A percentile compares a stretch with the other conserved stretches of the same genome.
Evolutionary conservation across 306 rosid genomes (phyloP).

Genomic region (Aeschynomene evenia): DNA sequence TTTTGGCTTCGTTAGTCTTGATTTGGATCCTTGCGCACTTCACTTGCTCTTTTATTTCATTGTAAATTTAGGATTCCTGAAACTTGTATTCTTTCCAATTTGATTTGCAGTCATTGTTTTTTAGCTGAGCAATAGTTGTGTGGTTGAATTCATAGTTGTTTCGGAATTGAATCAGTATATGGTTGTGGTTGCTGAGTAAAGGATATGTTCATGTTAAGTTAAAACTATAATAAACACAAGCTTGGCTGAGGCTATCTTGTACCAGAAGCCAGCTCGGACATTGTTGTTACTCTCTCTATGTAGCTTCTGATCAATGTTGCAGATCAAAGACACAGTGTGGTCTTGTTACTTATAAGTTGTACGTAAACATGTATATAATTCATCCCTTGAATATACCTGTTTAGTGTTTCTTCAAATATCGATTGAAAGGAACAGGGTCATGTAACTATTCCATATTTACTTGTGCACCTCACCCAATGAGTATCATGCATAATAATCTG

Average conservation of each 20-base stretch:
- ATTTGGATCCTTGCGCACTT: background rate
- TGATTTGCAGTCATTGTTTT: background rate
- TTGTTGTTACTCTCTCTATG: background rate
- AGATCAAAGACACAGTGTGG: background rate
- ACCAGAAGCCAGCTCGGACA: background rate
- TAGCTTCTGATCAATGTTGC: background rate
- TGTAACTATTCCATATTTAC: background rate
- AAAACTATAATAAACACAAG: background rate
- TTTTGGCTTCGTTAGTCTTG: background rate
- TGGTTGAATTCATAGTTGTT: background rate
- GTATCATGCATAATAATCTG: background rate
- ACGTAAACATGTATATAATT: background rate
- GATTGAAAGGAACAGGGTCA: background rate
- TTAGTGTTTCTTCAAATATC: background rate
- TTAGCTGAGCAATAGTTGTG: background rate
- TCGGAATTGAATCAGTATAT: background rate
- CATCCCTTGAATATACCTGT: background rate
- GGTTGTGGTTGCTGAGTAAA: slow-evolving; percentile 12
- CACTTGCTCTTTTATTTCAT: background rate
- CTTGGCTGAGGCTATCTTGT: background rate
- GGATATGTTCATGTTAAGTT: background rate
- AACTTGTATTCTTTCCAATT: background rate
- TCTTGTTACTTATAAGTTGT: background rate
- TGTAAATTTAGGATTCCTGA: background rate
- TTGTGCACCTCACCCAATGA: background rate